Base-by-base conservation (phyloP, 768 basidiomycete species). In the Xerocomellus chrysenteron region DNA sequence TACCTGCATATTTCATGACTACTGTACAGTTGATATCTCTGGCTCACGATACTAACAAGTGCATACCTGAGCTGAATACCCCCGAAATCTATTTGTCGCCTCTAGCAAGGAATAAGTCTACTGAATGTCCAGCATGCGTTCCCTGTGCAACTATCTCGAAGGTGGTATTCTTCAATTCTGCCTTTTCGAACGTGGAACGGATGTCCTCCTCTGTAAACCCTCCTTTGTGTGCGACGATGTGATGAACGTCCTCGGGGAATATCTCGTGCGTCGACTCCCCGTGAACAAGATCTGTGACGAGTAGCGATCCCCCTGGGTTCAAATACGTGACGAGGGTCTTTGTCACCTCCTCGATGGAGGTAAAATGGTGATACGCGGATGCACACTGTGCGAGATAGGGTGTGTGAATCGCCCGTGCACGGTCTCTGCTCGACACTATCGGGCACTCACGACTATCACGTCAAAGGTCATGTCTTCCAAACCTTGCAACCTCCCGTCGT, bases 311-410 rank as follows among this genome's bases (percentile, higher is more conserved):
- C 1, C 81, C 79, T 0, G 84, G 84, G 56, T 83, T 87, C 60
- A 92, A 74, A 65, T 83, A 83, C 41, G 59, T 72, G 2, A 72
- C 75, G n/a, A 91, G 76, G 2, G 72, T 70, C 16, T 72, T 72
- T 8, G 88, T 90, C 30, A 79, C 79, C 12, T 71, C 68, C 9
- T 74, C 70, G 60, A 84, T 77, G 28, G 78, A 78, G 6, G 70
- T 51, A 52, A 88, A 76, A 65, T 88, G 87, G 59, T 88, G 87
- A 63, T 86, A 88, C 2, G 87, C 75, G 28, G 75, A 72, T 10
- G 79, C 75, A 62, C 88, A 90, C 88, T 90, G 57, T 8, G 4
- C 8, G 24, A 47, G 17, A 39, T 7, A 26, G 3, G 19, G 30
- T 30, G 16, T 21, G 8, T 28, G n/a, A 30, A 21, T 50, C 5